Evolutionary conservation across 2,329 filamentous ascomycete species (phyloP).

Genomic region (Claviceps cyperi): DNA sequence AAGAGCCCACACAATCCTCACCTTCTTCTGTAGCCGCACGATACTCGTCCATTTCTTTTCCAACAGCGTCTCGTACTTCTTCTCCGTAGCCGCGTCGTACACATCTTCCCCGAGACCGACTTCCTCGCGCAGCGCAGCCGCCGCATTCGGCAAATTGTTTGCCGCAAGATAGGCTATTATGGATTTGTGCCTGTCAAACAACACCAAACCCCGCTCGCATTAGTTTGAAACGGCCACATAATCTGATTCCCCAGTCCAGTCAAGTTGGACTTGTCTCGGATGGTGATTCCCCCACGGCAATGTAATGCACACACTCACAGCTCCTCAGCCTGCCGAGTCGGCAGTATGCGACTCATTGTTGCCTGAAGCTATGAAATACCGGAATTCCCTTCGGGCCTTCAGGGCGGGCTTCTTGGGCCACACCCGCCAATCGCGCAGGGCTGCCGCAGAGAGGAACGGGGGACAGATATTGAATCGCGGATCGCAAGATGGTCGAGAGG

Average conservation of each 20-base stretch:
- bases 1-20: slow-evolving; percentile 19
- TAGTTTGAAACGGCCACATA: background rate
- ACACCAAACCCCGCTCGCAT: background rate
- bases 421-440: background rate
- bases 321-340: slow-evolving; percentile 72
- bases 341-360: slow-evolving; percentile 60
- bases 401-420: slow-evolving; percentile 2
- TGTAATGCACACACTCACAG: slow-evolving; percentile 43
- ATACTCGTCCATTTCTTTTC: slow-evolving; percentile 99
- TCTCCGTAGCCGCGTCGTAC: slow-evolving; percentile 68
- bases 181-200: slow-evolving; percentile 60
- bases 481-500: background rate
- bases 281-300: slow-evolving; percentile 2
- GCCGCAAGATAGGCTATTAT: slow-evolving; percentile 79
- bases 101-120: slow-evolving; percentile 51
- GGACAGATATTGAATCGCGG: background rate
- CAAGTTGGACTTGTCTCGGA: background rate
- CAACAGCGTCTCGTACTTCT: slow-evolving; percentile 86
- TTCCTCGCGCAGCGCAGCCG: slow-evolving; percentile 61
- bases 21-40: slow-evolving; percentile 90
- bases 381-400: background rate
- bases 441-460: background rate
- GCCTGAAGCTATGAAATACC: background rate
- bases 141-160: slow-evolving; percentile 54
- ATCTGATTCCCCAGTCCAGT: background rate